phyloP scores from a whole-genome alignment of 768 basidiomycete species.

The Grammothele lineata region DNA sequence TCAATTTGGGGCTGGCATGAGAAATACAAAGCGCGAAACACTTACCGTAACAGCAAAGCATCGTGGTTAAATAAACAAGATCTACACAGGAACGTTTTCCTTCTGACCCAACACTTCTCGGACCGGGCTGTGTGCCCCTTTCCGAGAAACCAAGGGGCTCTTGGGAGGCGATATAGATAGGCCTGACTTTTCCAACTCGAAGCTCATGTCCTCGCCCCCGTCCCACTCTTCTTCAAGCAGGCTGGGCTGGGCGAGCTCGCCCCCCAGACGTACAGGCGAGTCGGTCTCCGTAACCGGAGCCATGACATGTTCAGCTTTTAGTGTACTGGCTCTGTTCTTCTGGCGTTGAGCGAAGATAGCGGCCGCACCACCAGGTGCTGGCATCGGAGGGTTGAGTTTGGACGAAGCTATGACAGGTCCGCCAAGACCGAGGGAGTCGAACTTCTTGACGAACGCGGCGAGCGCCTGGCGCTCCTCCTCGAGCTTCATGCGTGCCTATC shows the following conservation, averaged over 20 bases:
- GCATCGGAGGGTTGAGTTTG: conserved; percentile 46
- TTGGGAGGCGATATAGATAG: conserved; percentile 21
- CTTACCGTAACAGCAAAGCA: too few species aligned
- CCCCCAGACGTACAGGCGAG: conserved; percentile 49
- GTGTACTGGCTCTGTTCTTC: conserved; percentile 28
- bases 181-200: conserved; percentile 23
- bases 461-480: conserved; percentile 78
- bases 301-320: conserved; percentile 22
- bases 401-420: conserved; percentile 31
- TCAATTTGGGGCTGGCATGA: background rate
- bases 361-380: conserved; percentile 46
- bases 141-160: conserved; percentile 20
- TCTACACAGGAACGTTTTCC: conserved; percentile 38
- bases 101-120: conserved; percentile 45
- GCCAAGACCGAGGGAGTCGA: conserved; percentile 65
- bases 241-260: conserved; percentile 31
- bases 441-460: conserved; percentile 76
- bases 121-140: conserved; percentile 29
- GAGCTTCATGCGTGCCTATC: conserved; percentile 52
- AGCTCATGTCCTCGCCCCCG: conserved; percentile 28
- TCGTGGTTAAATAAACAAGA: background rate
- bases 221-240: conserved; percentile 34
- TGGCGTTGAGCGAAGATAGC: conserved; percentile 47
- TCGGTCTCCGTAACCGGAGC: conserved; percentile 34
- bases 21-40: too few species aligned